Conservation (phyloP, 768 basidiomycete species). For the Paxillus involutus region DNA sequence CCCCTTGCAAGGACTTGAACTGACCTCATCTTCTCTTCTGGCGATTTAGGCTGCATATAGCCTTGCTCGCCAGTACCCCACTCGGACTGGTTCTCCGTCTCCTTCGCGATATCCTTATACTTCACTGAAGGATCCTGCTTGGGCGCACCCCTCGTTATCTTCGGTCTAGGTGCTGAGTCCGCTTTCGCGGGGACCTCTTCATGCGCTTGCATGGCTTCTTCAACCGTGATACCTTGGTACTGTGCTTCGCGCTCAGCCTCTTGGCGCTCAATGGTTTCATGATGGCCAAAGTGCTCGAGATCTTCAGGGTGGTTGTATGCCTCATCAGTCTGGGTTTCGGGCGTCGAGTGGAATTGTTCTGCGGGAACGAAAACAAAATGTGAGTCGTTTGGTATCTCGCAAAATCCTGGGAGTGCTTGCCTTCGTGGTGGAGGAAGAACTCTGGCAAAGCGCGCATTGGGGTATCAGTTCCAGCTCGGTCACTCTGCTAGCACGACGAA, state of each 20-base stretch:
- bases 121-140: slow-evolving; percentile 66
- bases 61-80: slow-evolving; percentile 75
- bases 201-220: slow-evolving; percentile 62
- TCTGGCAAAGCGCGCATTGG: slow-evolving; percentile 42
- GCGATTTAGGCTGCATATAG: slow-evolving; percentile 69
- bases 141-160: slow-evolving; percentile 56
- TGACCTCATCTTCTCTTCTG: slow-evolving; percentile 74
- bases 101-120: slow-evolving; percentile 55
- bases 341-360: slow-evolving; percentile 94
- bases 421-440: slow-evolving; percentile 98
- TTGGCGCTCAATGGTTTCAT: slow-evolving; percentile 78
- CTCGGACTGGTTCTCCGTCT: slow-evolving; percentile 54
- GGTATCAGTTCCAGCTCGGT: not conserved
- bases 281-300: slow-evolving; percentile 87
- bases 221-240: slow-evolving; percentile 79
- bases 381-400: slow-evolving; percentile 1
- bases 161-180: slow-evolving; percentile 39
- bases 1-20: slow-evolving; percentile 13
- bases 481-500: not conserved
- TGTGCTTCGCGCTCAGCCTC: slow-evolving; percentile 85
- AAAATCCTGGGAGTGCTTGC: slow-evolving; percentile 36
- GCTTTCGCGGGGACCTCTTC: slow-evolving; percentile 34
- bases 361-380: not conserved
- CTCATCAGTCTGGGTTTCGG: slow-evolving; percentile 96
- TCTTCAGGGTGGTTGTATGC: slow-evolving; percentile 94